Evolutionary conservation across 1,139 yeast genomes (phyloP), one percentile per base, ranked within the genome.

Genomic region (Hyphopichia pseudoburtonii): DNA sequence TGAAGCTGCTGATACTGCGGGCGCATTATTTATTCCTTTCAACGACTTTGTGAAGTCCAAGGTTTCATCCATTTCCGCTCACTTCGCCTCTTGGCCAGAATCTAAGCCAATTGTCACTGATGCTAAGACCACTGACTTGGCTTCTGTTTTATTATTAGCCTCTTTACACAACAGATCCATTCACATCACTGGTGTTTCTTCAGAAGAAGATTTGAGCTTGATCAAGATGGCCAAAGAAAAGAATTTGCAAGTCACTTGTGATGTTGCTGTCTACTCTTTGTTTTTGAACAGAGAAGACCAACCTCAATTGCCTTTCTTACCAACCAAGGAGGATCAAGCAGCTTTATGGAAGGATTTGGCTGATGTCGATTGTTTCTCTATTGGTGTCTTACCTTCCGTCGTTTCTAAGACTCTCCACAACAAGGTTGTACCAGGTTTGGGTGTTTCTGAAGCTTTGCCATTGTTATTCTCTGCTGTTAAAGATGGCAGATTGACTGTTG

Each of bases 121-220:
- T 64, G 97, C 97, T 33, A 82, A 80, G 60, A 82, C 94, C 21
- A 86, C 97, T 32, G 94, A 88, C 56, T 74, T 92, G 55, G 97
- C 98, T 16, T 86, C 96, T 5, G 85, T 90, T 37, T 70, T 92
- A 58, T 76, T 92, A 57, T 73, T 92, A 65, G 96, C 97, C 37
- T 86, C 96, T 29, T 78, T 92, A 57, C 90, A 87, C 71, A 78
- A 71, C 66, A 78, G 96, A 56, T 73, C 90, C 33, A 85, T 92
- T 47, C 98, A 92, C 63, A 82, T 92, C 49, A 87, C 96, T 41
- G 89, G 86, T 49, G 92, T 92, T 38, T 79, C 86, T 35, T 76
- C 85, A 41, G 79, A 76, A 58, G 89, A 86, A 51, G 98, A 92
- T 60, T 75, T 92, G 57, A 81, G 85, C 46, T 74, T 92, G 59